Evolutionary conservation across 768 basidiomycete genomes (phyloP).

Genomic region (Mrakia frigida): DNA sequence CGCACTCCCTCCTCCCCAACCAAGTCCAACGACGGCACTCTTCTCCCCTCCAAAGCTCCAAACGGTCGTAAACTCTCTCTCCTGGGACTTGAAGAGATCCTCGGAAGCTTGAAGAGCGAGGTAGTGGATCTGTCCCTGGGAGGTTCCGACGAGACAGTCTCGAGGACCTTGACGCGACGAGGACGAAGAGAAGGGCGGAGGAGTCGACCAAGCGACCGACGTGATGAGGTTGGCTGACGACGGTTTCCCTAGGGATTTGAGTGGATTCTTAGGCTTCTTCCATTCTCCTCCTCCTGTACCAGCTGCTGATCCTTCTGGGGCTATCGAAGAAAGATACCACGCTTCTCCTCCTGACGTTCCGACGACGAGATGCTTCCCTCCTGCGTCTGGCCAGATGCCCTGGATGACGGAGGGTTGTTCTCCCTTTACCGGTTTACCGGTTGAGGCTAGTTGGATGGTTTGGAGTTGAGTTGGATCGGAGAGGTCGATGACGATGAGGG

Average conservation of each 20-base stretch:
- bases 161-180: slow-evolving; percentile 43
- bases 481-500: slow-evolving; percentile 82
- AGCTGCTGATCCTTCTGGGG: neutral
- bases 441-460: slow-evolving; percentile 58
- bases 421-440: slow-evolving; percentile 51
- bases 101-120: slow-evolving; percentile 16
- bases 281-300: neutral
- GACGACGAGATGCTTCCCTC: slow-evolving; percentile 81
- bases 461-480: slow-evolving; percentile 75
- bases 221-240: slow-evolving; percentile 58
- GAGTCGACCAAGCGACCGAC: slow-evolving; percentile 82
- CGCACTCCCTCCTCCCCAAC: slow-evolving; percentile 16
- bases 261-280: slow-evolving; percentile 42
- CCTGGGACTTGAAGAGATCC: slow-evolving; percentile 39
- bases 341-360: slow-evolving; percentile 85
- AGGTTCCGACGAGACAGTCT: slow-evolving; percentile 19
- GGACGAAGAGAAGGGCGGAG: slow-evolving; percentile 55
- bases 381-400: slow-evolving; percentile 86
- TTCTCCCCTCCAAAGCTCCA: slow-evolving; percentile 16
- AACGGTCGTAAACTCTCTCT: slow-evolving; percentile 42
- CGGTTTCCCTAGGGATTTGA: slow-evolving; percentile 68
- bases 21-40: slow-evolving; percentile 4
- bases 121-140: slow-evolving; percentile 10
- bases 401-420: slow-evolving; percentile 55
- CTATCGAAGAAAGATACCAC: slow-evolving; percentile 69